Percentiles rank a stretch among this genome's conserved stretches.
These are phyloP conservation scores for Alternaria sp. DNA, from an alignment of 2,329 filamentous ascomycete species.

Conservation along the genomic window DNA sequence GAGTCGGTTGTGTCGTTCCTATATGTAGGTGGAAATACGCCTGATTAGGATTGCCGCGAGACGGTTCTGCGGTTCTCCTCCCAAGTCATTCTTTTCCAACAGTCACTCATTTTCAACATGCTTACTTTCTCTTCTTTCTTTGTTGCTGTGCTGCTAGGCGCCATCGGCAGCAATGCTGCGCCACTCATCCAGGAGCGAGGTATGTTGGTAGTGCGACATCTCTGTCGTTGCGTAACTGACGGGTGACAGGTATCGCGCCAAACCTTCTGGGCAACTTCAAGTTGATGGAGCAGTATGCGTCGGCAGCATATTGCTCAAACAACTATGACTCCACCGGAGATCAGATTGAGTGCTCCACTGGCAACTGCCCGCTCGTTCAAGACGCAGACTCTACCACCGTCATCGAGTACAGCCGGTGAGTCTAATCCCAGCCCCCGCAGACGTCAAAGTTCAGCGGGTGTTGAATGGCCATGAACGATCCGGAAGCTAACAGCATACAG, in stretches of 20 bases:
- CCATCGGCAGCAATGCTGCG: constrained; percentile 22
- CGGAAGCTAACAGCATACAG: constrained; percentile 15
- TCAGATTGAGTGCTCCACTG: constrained; percentile 53
- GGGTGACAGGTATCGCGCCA: constrained; percentile 19
- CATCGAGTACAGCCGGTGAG: constrained; percentile 50
- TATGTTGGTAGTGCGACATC: neutral
- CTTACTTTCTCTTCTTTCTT: constrained; percentile 18
- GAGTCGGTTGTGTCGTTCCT: neutral
- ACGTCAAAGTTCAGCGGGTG: neutral
- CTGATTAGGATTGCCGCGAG: neutral
- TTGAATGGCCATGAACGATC: neutral
- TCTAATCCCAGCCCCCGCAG: neutral
- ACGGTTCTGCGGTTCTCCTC: neutral
- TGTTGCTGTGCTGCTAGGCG: constrained; percentile 14
- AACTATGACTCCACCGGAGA: constrained; percentile 55
- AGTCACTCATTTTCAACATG: constrained; percentile 18
- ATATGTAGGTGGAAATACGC: neutral
- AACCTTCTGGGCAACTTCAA: constrained; percentile 31
- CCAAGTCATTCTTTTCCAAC: constrained; percentile 2
- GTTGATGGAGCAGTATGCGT: constrained; percentile 55
- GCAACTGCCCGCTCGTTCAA: constrained; percentile 58
- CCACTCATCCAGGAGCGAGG: constrained; percentile 27
- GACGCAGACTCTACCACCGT: constrained; percentile 52
- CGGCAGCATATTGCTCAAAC: constrained; percentile 59
- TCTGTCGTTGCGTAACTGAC: neutral